Evolutionary conservation across 768 basidiomycete genomes (phyloP).

Genomic region (Mycena rosella): DNA sequence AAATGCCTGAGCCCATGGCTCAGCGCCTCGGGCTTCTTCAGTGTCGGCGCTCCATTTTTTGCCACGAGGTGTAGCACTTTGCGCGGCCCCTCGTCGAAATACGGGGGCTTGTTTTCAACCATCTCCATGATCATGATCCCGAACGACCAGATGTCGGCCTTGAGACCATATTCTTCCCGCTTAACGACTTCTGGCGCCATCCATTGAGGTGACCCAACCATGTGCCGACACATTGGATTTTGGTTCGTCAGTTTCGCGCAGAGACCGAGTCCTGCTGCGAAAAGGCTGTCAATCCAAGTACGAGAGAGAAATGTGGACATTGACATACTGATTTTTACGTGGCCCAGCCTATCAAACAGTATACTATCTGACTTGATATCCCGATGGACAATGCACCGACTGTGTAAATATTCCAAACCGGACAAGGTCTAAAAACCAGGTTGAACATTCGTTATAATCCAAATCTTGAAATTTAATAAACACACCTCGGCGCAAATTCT

Average conservation of each 20-base stretch:
- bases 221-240: constrained; percentile 93
- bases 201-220: constrained; percentile 98
- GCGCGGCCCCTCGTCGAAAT: constrained; percentile 88
- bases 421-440: constrained; percentile 82
- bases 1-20: constrained; percentile 95
- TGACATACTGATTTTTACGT: constrained; percentile 94
- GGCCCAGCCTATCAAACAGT: constrained; percentile 89
- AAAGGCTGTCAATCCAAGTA: neutral
- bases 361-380: constrained; percentile 98
- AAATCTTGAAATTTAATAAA: constrained; percentile 40
- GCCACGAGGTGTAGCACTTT: constrained; percentile 96
- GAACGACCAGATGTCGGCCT: constrained; percentile 96
- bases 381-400: constrained; percentile 94
- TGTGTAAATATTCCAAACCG: constrained; percentile 91
- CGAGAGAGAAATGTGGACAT: neutral
- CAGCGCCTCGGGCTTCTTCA: constrained; percentile 94
- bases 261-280: constrained; percentile 95
- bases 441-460: constrained; percentile 15
- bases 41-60: constrained; percentile 97
- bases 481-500: constrained; percentile 89
- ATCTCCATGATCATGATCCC: constrained; percentile 99
- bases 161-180: constrained; percentile 95
- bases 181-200: constrained; percentile 99
- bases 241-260: constrained; percentile 95
- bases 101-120: constrained; percentile 98